Evolutionary conservation across 2,329 filamentous ascomycete species (phyloP).

Genomic region (Ambrosiella xylebori): DNA sequence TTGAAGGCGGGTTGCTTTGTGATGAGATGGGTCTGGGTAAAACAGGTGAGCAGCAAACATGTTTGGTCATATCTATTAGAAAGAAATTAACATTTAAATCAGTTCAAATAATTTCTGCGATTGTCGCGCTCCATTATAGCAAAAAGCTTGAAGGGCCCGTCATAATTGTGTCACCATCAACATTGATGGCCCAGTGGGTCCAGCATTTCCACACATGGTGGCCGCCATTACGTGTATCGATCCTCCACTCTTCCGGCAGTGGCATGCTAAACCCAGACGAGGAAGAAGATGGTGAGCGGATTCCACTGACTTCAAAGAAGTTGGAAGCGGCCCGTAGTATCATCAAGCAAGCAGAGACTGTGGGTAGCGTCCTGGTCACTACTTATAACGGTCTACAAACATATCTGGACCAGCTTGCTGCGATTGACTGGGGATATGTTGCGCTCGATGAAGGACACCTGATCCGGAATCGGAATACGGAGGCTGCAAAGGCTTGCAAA

Average conservation of each 20-base stretch:
- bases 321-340: conserved; percentile 61
- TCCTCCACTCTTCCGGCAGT: conserved; percentile 85
- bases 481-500: conserved; percentile 90
- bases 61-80: neutral
- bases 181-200: conserved; percentile 92
- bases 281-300: conserved; percentile 34
- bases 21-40: conserved; percentile 99
- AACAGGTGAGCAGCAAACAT: conserved; percentile 30
- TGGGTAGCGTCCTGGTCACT: conserved; percentile 86
- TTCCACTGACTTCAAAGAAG: conserved; percentile 27
- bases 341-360: conserved; percentile 60
- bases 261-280: conserved; percentile 80
- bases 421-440: conserved; percentile 79
- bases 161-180: conserved; percentile 84
- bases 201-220: conserved; percentile 98
- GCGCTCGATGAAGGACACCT: conserved; percentile 96
- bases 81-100: neutral
- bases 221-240: conserved; percentile 93
- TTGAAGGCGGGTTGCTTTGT: conserved; percentile 84
- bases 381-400: conserved; percentile 94
- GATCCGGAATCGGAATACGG: conserved; percentile 89
- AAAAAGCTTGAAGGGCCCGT: conserved; percentile 68
- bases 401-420: conserved; percentile 66
- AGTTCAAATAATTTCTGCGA: conserved; percentile 52
- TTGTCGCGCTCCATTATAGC: conserved; percentile 85